Percentiles rank a stretch among this genome's conserved stretches.
phyloP scores from a whole-genome alignment of 306 rosid genomes.

The Cyamopsis tetragonoloba region DNA sequence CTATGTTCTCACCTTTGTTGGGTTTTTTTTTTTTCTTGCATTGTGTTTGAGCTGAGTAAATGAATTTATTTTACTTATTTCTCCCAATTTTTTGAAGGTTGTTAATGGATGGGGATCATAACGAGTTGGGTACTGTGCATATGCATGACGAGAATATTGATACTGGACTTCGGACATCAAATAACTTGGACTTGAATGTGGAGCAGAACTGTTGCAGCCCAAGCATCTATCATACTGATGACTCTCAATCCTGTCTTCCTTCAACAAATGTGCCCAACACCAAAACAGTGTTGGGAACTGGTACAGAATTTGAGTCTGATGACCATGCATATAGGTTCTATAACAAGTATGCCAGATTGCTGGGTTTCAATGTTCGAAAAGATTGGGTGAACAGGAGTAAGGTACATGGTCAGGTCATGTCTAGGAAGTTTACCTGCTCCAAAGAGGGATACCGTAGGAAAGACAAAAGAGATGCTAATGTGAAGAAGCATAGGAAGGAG shows the following conservation, averaged over 20 bases:
- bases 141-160: constrained; percentile 33
- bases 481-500: constrained; percentile 61
- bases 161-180: constrained; percentile 30
- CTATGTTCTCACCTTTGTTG: neutral
- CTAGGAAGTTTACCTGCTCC: constrained; percentile 73
- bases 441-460: constrained; percentile 59
- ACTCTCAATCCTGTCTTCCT: constrained; percentile 20
- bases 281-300: constrained; percentile 30
- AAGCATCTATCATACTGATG: constrained; percentile 14
- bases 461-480: constrained; percentile 51
- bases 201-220: constrained; percentile 52
- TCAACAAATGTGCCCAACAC: neutral
- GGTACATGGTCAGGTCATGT: constrained; percentile 66
- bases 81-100: constrained; percentile 31
- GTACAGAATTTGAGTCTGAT: constrained; percentile 54
- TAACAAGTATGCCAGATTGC: constrained; percentile 48
- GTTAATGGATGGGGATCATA: constrained; percentile 44
- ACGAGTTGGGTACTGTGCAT: constrained; percentile 26
- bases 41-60: neutral
- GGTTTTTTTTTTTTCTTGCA: neutral
- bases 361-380: constrained; percentile 62
- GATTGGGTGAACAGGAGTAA: constrained; percentile 74
- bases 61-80: neutral
- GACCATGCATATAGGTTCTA: constrained; percentile 59
- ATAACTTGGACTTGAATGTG: constrained; percentile 56